A percentile compares a stretch with the other conserved stretches of the same genome.
phyloP scores from a whole-genome alignment of 306 rosid genomes.

The Oemleria cerasiformis region DNA sequence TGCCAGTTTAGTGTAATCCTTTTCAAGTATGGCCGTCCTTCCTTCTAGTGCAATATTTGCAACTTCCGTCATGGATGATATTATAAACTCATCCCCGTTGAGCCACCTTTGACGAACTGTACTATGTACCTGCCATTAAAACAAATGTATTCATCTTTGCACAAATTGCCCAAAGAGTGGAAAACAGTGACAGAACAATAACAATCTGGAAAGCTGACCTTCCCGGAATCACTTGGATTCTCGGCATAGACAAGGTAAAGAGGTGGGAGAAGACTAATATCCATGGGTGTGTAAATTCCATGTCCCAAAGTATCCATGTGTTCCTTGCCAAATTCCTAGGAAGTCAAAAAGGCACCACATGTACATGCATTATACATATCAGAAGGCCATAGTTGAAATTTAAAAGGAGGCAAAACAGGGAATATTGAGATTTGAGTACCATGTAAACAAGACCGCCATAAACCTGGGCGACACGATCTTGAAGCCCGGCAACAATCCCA shows the following conservation, averaged over 20 bases:
- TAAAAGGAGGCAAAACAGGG: not conserved
- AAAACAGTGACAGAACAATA: slow-evolving; percentile 1
- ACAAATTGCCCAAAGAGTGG: not conserved
- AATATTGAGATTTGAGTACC: slow-evolving; percentile 35
- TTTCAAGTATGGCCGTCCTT: slow-evolving; percentile 51
- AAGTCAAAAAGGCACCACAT: not conserved
- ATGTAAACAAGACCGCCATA: slow-evolving; percentile 85
- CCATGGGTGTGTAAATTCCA: slow-evolving; percentile 79
- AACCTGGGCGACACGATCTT: slow-evolving; percentile 90
- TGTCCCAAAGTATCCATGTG: slow-evolving; percentile 67
- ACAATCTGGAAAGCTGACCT: slow-evolving; percentile 44
- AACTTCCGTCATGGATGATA: slow-evolving; percentile 71
- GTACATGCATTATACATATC: not conserved
- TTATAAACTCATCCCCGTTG: slow-evolving; percentile 68
- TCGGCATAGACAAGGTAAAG: slow-evolving; percentile 69
- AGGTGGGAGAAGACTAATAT: slow-evolving; percentile 73
- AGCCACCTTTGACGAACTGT: slow-evolving; percentile 89
- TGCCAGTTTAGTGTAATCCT: slow-evolving; percentile 60
- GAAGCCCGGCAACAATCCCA: slow-evolving; percentile 97
- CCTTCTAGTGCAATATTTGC: slow-evolving; percentile 78
- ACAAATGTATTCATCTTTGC: not conserved
- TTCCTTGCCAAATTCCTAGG: slow-evolving; percentile 76
- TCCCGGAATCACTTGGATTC: slow-evolving; percentile 98
- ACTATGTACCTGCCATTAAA: slow-evolving; percentile 64
- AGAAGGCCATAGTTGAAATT: not conserved